A percentile compares a stretch with the other conserved stretches of the same genome.
Conservation (phyloP, 768 basidiomycete genomes). For the Boletus vinaceobasis region DNA sequence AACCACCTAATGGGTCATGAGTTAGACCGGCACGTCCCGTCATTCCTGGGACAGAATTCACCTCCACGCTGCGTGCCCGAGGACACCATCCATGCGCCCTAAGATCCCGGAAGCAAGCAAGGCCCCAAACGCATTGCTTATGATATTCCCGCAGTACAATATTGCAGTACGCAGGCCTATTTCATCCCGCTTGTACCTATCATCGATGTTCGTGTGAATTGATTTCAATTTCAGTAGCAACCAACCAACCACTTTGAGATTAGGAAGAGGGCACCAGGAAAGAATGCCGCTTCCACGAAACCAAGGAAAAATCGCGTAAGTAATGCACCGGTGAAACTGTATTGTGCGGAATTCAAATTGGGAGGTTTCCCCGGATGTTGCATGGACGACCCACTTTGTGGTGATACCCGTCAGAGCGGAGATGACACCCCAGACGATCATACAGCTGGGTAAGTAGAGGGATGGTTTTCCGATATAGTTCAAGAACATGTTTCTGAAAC, state of each 20-base stretch:
- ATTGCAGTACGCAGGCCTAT: conserved; percentile 43
- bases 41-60: conserved; percentile 24
- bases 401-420: conserved; percentile 44
- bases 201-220: conserved; percentile 17
- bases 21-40: conserved; percentile 4
- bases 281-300: conserved; percentile 50
- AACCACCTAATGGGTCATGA: conserved; percentile 39
- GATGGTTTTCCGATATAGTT: conserved; percentile 67
- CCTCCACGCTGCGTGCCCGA: conserved; percentile 53
- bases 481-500: conserved; percentile 64
- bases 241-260: conserved; percentile 31
- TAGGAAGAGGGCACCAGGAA: conserved; percentile 42
- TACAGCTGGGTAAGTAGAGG: conserved; percentile 59
- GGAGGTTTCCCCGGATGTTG: not conserved
- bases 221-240: conserved; percentile 29
- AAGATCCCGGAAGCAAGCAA: conserved; percentile 49
- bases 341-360: not conserved
- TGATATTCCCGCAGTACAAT: conserved; percentile 49
- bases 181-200: conserved; percentile 45
- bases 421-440: conserved; percentile 68
- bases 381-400: conserved; percentile 24
- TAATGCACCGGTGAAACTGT: conserved; percentile 40
- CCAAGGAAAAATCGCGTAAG: conserved; percentile 53
- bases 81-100: conserved; percentile 43
- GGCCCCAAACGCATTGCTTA: conserved; percentile 55